Base-by-base conservation (phyloP, 148 eudicot genomes). In the Arbutus unedo region DNA sequence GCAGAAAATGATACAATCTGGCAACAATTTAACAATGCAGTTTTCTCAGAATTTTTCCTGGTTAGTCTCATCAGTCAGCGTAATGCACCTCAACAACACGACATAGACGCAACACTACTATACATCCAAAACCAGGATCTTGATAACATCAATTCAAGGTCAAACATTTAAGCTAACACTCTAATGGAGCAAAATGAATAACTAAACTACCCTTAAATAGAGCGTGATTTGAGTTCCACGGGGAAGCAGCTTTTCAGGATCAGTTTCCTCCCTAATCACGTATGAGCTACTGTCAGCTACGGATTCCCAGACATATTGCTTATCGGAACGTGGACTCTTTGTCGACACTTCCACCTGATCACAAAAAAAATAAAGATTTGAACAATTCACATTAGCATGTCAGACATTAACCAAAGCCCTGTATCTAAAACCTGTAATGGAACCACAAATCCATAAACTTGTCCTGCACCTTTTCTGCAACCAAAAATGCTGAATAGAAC, bases 401-500 rank as follows among this genome's bases (percentile, higher is more conserved):
- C 18, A 21, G 55, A 84, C 47, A 47, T 74, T 11, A 48, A 51
- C 38, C 11, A 54, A 67, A 18, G 15, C 85, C 23, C 75, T 23
- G 41, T 43, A 11, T 50, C 50, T 51, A 59, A 48, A 60, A 43
- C 51, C 38, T 43, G 56, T 10, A 70, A 5, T 44, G 44, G 50
- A 47, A 45, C 47, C 14, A 48, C 0, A 67, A n/a, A 3, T 45
- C 21, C 43, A 49, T 48, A 14, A 73, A 62, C 13, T 25, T 64
- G 48, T 66, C 19, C 38, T 8, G 41, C 48, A 96, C 99, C 98
- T 89, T 92, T 44, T 96, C 95, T 18, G 99, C 99, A 80, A 96
- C 98, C 92, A 96, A 81, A 89, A 96, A 96, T 21, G 99, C 99
- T 9, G 99, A 96, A 86, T 96, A 96, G 88, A 96, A 96, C 59